Percentiles rank a stretch among this genome's conserved stretches.
Conservation (phyloP, 495 filamentous ascomycete species). For the Aspergillus diversus region DNA sequence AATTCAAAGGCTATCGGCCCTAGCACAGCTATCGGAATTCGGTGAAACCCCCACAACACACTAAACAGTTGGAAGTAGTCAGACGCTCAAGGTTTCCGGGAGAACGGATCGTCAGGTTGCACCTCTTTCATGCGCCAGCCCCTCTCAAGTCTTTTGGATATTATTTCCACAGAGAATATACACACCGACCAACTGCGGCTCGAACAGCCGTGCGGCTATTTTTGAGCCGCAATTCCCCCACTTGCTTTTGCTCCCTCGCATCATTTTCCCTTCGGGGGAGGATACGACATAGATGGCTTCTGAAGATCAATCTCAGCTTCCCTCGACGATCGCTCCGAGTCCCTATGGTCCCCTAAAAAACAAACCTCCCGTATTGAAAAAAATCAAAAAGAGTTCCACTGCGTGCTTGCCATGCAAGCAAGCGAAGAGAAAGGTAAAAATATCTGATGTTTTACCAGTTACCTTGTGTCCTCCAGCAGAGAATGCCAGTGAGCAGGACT, state of each 20-base stretch:
- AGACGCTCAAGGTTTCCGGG: not conserved
- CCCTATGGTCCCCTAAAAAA: slow-evolving; percentile 31
- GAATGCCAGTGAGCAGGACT: too few species aligned
- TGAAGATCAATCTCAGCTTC: slow-evolving; percentile 29
- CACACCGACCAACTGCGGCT: not conserved
- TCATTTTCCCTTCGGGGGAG: not conserved
- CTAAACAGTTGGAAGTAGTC: not conserved
- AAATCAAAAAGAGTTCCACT: slow-evolving; percentile 46
- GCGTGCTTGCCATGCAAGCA: slow-evolving; percentile 47
- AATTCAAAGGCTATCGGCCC: too few species aligned
- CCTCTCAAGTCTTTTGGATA: not conserved
- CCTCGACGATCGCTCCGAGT: slow-evolving; percentile 39
- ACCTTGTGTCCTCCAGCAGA: too few species aligned
- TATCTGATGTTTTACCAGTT: not conserved
- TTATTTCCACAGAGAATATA: not conserved
- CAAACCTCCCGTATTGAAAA: slow-evolving; percentile 24
- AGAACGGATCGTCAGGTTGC: not conserved
- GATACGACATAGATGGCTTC: slow-evolving; percentile 29
- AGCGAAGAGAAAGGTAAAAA: slow-evolving; percentile 46
- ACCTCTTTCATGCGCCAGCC: too few species aligned
- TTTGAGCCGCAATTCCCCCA: not conserved
- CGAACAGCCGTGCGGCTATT: not conserved
- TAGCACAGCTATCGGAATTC: too few species aligned
- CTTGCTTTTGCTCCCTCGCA: not conserved
- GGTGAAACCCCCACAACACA: too few species aligned